Evolutionary conservation across 805 yeast species (phyloP).

Genomic region (Priceomyces melissophilus): DNA sequence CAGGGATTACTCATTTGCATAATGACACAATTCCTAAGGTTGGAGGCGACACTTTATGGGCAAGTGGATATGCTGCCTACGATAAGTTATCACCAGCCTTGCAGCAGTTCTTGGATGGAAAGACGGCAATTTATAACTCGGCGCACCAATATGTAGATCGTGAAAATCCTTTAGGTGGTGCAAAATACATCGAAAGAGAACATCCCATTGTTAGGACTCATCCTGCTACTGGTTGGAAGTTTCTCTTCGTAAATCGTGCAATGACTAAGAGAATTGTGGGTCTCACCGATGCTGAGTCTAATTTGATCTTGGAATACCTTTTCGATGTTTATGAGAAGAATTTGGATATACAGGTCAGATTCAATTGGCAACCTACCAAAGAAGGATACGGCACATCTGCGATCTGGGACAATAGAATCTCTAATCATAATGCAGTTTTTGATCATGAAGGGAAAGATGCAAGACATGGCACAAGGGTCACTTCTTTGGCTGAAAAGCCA

Average conservation of each 20-base stretch:
- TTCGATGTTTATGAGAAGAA: conserved; percentile 46
- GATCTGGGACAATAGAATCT: conserved; percentile 57
- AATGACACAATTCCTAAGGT: conserved; percentile 38
- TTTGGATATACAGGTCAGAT: conserved; percentile 53
- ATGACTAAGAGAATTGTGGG: conserved; percentile 52
- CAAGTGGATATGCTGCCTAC: conserved; percentile 56
- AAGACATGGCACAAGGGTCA: conserved; percentile 50
- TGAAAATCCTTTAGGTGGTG: conserved; percentile 44
- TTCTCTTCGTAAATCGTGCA: conserved; percentile 50
- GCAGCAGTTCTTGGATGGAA: conserved; percentile 51
- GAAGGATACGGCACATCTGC: conserved; percentile 49
- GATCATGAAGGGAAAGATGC: conserved; percentile 44
- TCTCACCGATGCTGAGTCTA: conserved; percentile 48
- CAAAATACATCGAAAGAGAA: conserved; percentile 47
- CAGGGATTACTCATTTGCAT: conserved; percentile 37
- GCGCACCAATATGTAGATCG: conserved; percentile 43
- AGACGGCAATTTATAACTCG: conserved; percentile 40
- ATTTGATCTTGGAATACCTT: conserved; percentile 44
- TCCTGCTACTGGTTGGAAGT: conserved; percentile 63
- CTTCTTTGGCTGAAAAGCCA: conserved; percentile 52
- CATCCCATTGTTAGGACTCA: conserved; percentile 64
- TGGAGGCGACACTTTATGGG: conserved; percentile 57
- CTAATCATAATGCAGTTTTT: conserved; percentile 52
- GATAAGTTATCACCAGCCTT: conserved; percentile 52
- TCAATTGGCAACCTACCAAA: conserved; percentile 46